phyloP scores from a whole-genome alignment of 345 rosid genomes.

The Hypericum perforatum region DNA sequence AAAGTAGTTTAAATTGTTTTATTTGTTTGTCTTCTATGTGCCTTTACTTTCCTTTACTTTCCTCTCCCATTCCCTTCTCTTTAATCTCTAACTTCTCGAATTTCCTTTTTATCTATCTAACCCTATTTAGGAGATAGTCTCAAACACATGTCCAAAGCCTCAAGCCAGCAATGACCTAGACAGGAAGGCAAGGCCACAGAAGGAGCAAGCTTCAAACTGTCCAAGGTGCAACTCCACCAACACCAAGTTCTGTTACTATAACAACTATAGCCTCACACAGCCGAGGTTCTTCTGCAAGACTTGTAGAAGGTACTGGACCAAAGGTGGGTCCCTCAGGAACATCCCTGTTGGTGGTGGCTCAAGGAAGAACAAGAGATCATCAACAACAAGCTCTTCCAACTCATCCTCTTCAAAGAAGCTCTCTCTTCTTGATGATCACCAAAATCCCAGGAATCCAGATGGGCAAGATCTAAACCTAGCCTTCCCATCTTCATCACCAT shows the following conservation, averaged over 20 bases:
- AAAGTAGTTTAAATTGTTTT: conserved; percentile 21
- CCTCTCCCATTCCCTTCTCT: conserved; percentile 4
- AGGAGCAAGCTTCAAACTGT: conserved; percentile 79
- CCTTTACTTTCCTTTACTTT: conserved; percentile 3
- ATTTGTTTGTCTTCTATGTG: conserved; percentile 17
- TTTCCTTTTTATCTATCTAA: conserved; percentile 16
- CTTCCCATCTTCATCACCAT: conserved; percentile 22
- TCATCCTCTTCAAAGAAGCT: conserved; percentile 17
- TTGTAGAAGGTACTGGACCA: conserved; percentile 98
- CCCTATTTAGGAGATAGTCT: conserved; percentile 73
- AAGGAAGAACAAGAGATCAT: conserved; percentile 87
- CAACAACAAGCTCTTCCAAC: conserved; percentile 28
- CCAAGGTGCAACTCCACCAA: conserved; percentile 93
- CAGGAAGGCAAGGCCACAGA: conserved; percentile 64
- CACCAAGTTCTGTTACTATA: conserved; percentile 97
- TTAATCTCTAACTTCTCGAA: conserved; percentile 5
- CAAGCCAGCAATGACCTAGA: conserved; percentile 19
- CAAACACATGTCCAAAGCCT: conserved; percentile 46
- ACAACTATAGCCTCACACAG: conserved; percentile 95
- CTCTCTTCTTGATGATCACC: too few relatives aligned
- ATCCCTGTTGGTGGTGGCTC: conserved; percentile 99
- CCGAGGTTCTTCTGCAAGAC: conserved; percentile 96
- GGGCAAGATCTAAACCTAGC: conserved; percentile 79
- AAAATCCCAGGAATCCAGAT: conserved; percentile 46
- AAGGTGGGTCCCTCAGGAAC: conserved; percentile 89